Evolutionary conservation across 2,329 filamentous ascomycete genomes (phyloP), one percentile per base, ranked within the genome.

Genomic region (Epicoccum nigrum): DNA sequence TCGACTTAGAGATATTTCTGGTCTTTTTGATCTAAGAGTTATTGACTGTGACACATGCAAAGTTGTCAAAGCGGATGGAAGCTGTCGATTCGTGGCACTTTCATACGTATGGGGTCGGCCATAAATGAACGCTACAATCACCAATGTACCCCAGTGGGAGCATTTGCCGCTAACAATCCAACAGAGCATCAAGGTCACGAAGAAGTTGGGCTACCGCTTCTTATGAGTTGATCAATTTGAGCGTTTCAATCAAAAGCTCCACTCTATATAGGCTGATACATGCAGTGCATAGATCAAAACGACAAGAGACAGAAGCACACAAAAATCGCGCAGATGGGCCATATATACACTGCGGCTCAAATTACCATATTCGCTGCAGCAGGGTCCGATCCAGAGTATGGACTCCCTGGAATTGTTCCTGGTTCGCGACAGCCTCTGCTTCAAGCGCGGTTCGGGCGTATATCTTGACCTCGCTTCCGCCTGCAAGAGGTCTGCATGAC

Each of bases 191-290:
- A 2, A 8, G 4, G 21, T 28, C 3, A 39, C 37, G 7, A 21
- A 7, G 4, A 3, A 4, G 4, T n/a, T 39, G 7, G 37, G 37
- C 3, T 39, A 21, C 7, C n/a, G 12, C 6, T 28, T 27, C 12
- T 6, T 39, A 3, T 39, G 37, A 21, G 25, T 39, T 1, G 37
- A 39, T 39, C 37, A n/a, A 11, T 39, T 27, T 28, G 37, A 28
- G 17, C n/a, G 37, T 17, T 17, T 6, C 9, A 7, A 7, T 2
- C 2, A 5, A 33, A 1, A 17, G 5, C 5, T 4, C 5, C 3
- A 16, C 13, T 6, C 16, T 4, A 17, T 7, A 16, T 2, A 7
- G 23, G 15, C 23, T 39, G 23, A 39, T n/a, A 2, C 3, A 1
- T 4, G 19, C n/a, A 39, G 37, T 39, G 37, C 7, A 39, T 39